These are phyloP conservation scores for Diaporthe citrichinensis DNA, from an alignment of 2,329 filamentous ascomycete species.

Conservation along the genomic window DNA sequence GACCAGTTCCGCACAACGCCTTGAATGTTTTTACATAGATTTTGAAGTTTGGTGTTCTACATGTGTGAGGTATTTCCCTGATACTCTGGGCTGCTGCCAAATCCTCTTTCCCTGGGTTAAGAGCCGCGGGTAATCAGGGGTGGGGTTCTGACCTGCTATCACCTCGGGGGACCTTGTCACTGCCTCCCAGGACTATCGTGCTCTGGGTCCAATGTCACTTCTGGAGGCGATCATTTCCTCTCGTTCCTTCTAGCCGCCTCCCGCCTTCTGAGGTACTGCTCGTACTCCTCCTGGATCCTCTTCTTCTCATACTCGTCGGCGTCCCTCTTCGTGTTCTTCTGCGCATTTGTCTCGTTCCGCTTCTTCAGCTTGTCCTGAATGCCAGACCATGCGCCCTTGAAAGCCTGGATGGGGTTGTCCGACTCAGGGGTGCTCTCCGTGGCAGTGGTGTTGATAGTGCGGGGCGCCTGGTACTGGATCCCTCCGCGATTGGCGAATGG, in stretches of 20 bases:
- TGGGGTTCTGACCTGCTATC: not conserved
- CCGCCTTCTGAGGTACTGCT: constrained; percentile 34
- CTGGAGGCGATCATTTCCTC: not conserved
- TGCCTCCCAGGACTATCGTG: not conserved
- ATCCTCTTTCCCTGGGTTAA: not conserved
- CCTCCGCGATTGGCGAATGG: constrained; percentile 29
- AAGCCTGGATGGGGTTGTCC: constrained; percentile 26
- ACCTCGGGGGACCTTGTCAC: not conserved
- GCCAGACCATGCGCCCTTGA: constrained; percentile 19
- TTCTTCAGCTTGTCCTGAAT: constrained; percentile 20
- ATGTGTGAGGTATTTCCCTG: not conserved
- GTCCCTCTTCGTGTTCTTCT: constrained; percentile 13
- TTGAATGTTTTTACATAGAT: constrained; percentile 1
- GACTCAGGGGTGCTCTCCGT: constrained; percentile 4
- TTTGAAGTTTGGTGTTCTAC: constrained; percentile 20
- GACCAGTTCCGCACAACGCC: not conserved
- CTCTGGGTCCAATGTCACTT: not conserved
- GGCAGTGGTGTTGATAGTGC: constrained; percentile 47
- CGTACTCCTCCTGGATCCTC: constrained; percentile 35
- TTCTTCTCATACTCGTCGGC: constrained; percentile 28
- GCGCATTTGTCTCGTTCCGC: not conserved
- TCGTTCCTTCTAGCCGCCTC: constrained; percentile 27
- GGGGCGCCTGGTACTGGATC: constrained; percentile 51
- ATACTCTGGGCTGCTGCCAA: not conserved
- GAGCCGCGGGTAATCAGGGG: not conserved